Evolutionary conservation across 257 asterid species (phyloP).

Genomic region (Misopates orontium): DNA sequence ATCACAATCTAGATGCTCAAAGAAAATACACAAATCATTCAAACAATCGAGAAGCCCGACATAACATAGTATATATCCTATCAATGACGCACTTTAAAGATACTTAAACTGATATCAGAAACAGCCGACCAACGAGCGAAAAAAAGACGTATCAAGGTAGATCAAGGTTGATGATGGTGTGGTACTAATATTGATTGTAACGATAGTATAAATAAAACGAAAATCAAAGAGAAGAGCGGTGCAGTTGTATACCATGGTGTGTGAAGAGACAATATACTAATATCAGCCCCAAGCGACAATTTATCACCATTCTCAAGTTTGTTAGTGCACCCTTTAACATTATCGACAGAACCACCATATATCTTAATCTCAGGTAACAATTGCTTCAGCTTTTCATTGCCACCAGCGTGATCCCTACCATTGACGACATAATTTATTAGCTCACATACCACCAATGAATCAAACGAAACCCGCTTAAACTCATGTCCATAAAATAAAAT

Average conservation of each 20-base stretch:
- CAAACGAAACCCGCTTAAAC: constrained; percentile 7
- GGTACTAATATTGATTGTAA: not conserved
- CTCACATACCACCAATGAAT: constrained; percentile 5
- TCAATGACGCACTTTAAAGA: not conserved
- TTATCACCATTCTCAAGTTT: constrained; percentile 82
- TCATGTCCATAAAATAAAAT: not conserved
- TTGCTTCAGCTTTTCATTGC: constrained; percentile 83
- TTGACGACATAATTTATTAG: constrained; percentile 8
- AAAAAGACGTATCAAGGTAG: not conserved
- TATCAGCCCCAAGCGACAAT: constrained; percentile 65
- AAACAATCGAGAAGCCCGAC: constrained; percentile 2
- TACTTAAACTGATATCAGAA: too few relatives aligned
- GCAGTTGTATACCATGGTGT: constrained; percentile 69
- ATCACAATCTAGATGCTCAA: constrained; percentile 9
- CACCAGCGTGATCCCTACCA: constrained; percentile 98
- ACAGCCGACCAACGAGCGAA: not conserved
- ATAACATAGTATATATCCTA: not conserved
- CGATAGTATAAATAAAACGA: not conserved
- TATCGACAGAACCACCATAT: constrained; percentile 81
- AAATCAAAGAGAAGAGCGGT: not conserved
- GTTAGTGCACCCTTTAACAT: constrained; percentile 81
- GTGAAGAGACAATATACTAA: constrained; percentile 66
- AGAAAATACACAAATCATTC: constrained; percentile 3
- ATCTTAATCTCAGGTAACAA: constrained; percentile 74
- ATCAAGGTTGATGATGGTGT: not conserved